phyloP scores from a whole-genome alignment of 1,284 basidiomycete species.

The Apiotrichum gamsii region DNA sequence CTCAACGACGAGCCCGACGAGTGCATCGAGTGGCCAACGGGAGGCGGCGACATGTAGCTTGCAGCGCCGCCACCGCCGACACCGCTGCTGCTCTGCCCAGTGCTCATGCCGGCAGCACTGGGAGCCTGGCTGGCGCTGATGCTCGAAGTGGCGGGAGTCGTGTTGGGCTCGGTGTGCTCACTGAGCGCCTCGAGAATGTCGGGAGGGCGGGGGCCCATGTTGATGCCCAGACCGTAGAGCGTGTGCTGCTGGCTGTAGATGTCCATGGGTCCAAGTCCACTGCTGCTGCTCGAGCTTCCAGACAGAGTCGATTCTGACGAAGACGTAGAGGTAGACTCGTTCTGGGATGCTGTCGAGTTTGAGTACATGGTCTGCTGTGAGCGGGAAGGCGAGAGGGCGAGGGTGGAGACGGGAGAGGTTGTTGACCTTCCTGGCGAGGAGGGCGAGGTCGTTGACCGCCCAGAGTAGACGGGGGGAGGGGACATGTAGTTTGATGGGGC shows the following conservation, averaged over 20 bases:
- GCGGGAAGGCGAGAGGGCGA: not conserved
- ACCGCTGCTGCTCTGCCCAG: too few relatives aligned
- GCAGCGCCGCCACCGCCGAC: too few relatives aligned
- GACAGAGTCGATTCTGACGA: too few relatives aligned
- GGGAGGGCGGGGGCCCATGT: conserved; percentile 5
- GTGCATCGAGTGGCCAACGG: too few relatives aligned
- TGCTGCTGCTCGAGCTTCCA: too few relatives aligned
- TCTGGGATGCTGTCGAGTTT: too few relatives aligned
- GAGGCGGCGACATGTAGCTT: too few relatives aligned
- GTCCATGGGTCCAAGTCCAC: too few relatives aligned
- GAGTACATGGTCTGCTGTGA: too few relatives aligned
- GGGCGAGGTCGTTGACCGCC: not conserved
- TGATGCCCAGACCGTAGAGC: conserved; percentile 8
- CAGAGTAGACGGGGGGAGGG: too few relatives aligned
- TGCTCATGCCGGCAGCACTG: not conserved
- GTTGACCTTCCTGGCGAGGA: not conserved
- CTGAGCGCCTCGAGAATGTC: conserved; percentile 17
- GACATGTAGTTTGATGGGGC: not conserved
- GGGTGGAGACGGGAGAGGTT: not conserved
- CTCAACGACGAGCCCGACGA: conserved; percentile 6
- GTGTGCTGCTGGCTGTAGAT: too few relatives aligned
- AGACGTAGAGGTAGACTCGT: too few relatives aligned
- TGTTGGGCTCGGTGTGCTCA: conserved; percentile 8
- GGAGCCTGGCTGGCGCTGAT: not conserved
- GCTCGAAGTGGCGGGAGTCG: not conserved